A percentile compares a stretch with the other conserved stretches of the same genome.
phyloP scores from a whole-genome alignment of 2,329 filamentous ascomycete genomes.

The Verticillium albo-atrum region DNA sequence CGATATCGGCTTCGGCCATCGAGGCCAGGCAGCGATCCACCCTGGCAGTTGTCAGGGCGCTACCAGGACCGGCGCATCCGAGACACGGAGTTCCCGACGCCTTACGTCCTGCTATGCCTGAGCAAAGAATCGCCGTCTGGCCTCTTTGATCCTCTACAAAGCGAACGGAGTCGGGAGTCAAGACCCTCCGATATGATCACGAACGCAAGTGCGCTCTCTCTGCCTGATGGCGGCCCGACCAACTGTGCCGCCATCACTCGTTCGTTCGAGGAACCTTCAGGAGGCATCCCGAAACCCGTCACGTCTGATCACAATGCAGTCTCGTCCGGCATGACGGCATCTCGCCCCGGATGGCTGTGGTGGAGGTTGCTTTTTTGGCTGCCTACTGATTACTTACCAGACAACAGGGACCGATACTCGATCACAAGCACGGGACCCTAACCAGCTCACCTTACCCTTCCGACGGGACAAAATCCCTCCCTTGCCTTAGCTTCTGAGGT shows the following conservation, averaged over 20 bases:
- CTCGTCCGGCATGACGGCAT: no score
- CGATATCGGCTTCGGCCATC: background rate
- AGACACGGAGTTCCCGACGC: background rate
- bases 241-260: no score
- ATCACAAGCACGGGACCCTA: background rate
- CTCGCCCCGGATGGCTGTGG: no score
- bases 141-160: background rate
- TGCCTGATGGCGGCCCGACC: no score
- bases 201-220: background rate
- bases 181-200: background rate
- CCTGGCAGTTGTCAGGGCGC: background rate
- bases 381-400: no score
- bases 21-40: background rate
- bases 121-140: background rate
- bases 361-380: no score
- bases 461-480: no score
- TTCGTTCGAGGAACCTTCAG: no score
- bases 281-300: no score
- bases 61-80: background rate
- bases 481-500: background rate
- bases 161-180: background rate
- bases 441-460: background rate
- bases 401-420: no score
- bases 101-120: background rate
- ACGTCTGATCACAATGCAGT: no score